A percentile compares a stretch with the other conserved stretches of the same genome.
Evolutionary conservation across 2,329 filamentous ascomycete genomes (phyloP).

Genomic region (Onygenales sp.): DNA sequence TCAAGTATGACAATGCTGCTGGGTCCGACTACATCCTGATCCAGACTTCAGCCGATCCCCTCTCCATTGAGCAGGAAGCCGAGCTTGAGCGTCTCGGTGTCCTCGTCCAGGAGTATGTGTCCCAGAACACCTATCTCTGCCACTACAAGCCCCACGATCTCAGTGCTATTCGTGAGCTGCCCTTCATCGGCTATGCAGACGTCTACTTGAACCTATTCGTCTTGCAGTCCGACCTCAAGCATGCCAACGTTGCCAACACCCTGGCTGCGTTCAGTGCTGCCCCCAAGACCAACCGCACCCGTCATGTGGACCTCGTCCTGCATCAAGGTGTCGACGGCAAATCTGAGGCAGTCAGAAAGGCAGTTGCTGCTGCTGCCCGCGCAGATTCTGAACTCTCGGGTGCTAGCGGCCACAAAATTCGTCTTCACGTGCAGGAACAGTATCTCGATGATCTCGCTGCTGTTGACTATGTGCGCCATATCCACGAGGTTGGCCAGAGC

Average conservation of each 20-base stretch:
- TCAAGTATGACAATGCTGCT: background rate
- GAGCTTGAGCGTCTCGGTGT: background rate
- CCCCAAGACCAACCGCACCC: constrained; percentile 1
- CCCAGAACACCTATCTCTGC: background rate
- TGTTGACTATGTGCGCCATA: constrained; percentile 10
- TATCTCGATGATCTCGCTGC: constrained; percentile 11
- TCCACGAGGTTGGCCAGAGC: constrained; percentile 10
- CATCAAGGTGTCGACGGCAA: constrained; percentile 10
- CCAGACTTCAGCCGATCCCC: background rate
- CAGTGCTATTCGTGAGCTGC: background rate
- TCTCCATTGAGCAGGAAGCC: background rate
- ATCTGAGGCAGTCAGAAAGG: constrained; percentile 3
- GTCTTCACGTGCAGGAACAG: constrained; percentile 9
- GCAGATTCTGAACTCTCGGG: constrained; percentile 4
- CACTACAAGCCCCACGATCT: background rate
- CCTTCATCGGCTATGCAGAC: background rate
- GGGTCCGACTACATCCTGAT: background rate
- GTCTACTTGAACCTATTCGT: background rate
- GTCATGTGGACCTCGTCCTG: constrained; percentile 9
- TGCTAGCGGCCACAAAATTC: constrained; percentile 5
- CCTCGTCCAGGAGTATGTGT: background rate
- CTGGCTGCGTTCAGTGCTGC: constrained; percentile 4
- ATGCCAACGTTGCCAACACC: background rate
- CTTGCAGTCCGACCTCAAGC: background rate
- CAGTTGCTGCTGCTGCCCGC: constrained; percentile 7